Conservation (phyloP, 257 asterid genomes). For the Solanum okadae region DNA sequence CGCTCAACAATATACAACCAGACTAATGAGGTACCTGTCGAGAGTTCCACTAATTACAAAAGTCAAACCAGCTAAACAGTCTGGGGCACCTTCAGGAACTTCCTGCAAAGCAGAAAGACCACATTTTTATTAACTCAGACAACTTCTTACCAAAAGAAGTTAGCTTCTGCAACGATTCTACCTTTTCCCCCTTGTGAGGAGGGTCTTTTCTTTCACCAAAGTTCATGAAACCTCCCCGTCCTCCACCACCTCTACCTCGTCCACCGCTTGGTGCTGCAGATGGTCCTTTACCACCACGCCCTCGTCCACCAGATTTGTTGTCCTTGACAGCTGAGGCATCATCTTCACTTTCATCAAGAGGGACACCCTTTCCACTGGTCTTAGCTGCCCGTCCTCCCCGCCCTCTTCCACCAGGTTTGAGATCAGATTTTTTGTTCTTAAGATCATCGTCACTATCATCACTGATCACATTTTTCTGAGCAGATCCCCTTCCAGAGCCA, state of each 20-base stretch:
- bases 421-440: conserved; percentile 28
- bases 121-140: background rate
- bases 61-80: conserved; percentile 84
- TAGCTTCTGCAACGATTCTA: conserved; percentile 8
- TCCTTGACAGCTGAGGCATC: conserved; percentile 52
- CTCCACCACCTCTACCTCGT: conserved; percentile 96
- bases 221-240: conserved; percentile 92
- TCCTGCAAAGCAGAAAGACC: conserved; percentile 48
- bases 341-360: conserved; percentile 46
- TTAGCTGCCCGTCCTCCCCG: conserved; percentile 51
- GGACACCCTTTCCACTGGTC: conserved; percentile 23
- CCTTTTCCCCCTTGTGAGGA: conserved; percentile 99
- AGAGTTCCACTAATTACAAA: conserved; percentile 98
- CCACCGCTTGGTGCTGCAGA: conserved; percentile 49
- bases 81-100: conserved; percentile 89
- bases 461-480: conserved; percentile 27
- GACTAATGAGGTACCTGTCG: conserved; percentile 56
- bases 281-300: conserved; percentile 84
- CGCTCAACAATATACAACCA: background rate
- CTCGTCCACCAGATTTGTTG: conserved; percentile 69
- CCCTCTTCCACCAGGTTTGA: conserved; percentile 65
- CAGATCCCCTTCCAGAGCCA: conserved; percentile 56
- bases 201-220: conserved; percentile 99
- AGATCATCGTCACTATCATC: conserved; percentile 43
- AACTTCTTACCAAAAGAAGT: background rate